phyloP scores from a whole-genome alignment of 129 eudicot species.

The Pittosporum tobira region DNA sequence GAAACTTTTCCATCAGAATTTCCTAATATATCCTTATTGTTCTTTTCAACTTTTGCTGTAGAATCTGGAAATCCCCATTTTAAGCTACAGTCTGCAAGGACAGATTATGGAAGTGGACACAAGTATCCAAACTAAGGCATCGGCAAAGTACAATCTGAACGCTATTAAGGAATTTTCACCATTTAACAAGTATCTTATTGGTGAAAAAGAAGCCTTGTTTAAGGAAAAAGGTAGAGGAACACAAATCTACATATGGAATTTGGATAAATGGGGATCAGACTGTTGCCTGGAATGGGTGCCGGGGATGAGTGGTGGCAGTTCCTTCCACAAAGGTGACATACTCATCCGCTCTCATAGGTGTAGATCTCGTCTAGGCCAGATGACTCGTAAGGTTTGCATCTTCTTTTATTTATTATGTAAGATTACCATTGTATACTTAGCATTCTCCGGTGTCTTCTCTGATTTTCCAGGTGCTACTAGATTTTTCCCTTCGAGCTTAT shows the following conservation, averaged over 20 bases:
- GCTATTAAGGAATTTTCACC: constrained; percentile 56
- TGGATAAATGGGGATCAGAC: constrained; percentile 63
- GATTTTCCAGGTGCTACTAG: constrained; percentile 48
- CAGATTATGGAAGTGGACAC: constrained; percentile 57
- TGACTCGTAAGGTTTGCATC: constrained; percentile 27
- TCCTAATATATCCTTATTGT: neutral
- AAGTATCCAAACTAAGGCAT: constrained; percentile 28
- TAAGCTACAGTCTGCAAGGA: constrained; percentile 41
- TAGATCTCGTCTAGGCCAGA: constrained; percentile 66
- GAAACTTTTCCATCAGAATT: neutral
- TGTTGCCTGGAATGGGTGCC: constrained; percentile 47
- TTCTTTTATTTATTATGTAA: neutral
- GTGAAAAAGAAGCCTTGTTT: constrained; percentile 59
- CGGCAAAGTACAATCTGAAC: constrained; percentile 41
- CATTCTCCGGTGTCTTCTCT: neutral
- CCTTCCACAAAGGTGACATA: constrained; percentile 57
- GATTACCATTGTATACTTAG: neutral
- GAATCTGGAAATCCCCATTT: constrained; percentile 63
- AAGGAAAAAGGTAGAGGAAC: constrained; percentile 46
- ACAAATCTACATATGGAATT: constrained; percentile 68
- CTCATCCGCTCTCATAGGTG: constrained; percentile 36
- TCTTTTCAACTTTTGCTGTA: constrained; percentile 11
- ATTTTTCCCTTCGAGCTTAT: constrained; percentile 51
- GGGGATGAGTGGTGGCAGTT: constrained; percentile 46
- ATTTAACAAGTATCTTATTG: constrained; percentile 57